These are phyloP conservation scores for Yamadazyma kitorensis DNA, from an alignment of 805 yeast genomes.

Conservation along the genomic window DNA sequence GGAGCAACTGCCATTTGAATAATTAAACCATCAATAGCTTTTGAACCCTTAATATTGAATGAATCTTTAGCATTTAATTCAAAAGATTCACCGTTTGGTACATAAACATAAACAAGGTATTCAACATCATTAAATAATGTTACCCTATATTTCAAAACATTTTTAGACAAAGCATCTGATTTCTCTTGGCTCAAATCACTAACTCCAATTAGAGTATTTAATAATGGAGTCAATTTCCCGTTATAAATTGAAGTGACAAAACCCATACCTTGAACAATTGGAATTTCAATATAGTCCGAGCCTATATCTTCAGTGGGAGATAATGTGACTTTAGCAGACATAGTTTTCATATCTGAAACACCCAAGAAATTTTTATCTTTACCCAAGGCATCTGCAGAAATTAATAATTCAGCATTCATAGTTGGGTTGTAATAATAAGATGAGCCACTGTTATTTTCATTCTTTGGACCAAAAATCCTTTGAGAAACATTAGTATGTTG, in stretches of 20 bases:
- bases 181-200: slow-evolving; percentile 20
- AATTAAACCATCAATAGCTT: slow-evolving; percentile 45
- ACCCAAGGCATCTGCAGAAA: slow-evolving; percentile 52
- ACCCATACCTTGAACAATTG: slow-evolving; percentile 82
- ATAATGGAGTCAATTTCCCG: slow-evolving; percentile 48
- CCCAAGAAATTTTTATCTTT: slow-evolving; percentile 34
- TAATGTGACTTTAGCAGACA: slow-evolving; percentile 49
- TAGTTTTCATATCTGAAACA: slow-evolving; percentile 46
- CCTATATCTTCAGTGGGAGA: slow-evolving; percentile 26
- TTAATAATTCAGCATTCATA: slow-evolving; percentile 51
- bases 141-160: slow-evolving; percentile 52
- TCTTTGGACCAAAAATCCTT: slow-evolving; percentile 45
- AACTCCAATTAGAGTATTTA: slow-evolving; percentile 26
- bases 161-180: slow-evolving; percentile 31
- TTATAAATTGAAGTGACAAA: slow-evolving; percentile 64
- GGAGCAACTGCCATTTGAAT: slow-evolving; percentile 38
- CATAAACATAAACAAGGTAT: slow-evolving; percentile 68
- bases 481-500: slow-evolving; percentile 50
- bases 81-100: slow-evolving; percentile 34
- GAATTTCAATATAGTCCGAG: slow-evolving; percentile 46
- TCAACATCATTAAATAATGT: slow-evolving; percentile 51
- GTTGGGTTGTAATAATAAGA: slow-evolving; percentile 57
- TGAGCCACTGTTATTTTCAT: slow-evolving; percentile 44
- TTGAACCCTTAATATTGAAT: slow-evolving; percentile 41
- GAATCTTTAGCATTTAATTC: slow-evolving; percentile 28